These are phyloP conservation scores for Perkinsus olseni DNA, from an alignment of 169 alveolate species.

Conservation along the genomic window DNA sequence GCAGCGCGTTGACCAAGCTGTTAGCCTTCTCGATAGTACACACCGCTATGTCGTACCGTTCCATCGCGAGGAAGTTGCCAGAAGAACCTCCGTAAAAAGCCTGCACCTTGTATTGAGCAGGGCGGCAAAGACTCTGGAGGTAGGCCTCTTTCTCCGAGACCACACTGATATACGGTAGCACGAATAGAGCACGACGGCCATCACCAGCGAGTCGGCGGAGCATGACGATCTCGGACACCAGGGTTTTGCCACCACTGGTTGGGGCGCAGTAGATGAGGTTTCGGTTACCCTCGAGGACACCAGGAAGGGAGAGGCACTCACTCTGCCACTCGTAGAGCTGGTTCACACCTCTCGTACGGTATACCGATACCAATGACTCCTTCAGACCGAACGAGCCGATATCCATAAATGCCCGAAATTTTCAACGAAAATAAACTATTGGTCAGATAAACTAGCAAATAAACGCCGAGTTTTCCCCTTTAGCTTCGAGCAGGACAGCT, in stretches of 20 bases:
- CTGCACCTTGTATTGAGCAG: background rate
- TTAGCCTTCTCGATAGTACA: constrained; percentile 70
- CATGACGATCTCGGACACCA: constrained; percentile 61
- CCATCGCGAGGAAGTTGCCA: constrained; percentile 27
- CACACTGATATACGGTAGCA: constrained; percentile 61
- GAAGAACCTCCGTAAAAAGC: constrained; percentile 11
- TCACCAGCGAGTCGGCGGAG: constrained; percentile 24
- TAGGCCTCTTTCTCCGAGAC: constrained; percentile 50
- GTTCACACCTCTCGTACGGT: background rate
- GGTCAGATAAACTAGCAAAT: too few species aligned
- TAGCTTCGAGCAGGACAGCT: too few species aligned
- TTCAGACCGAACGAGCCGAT: too few species aligned
- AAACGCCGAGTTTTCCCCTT: too few species aligned
- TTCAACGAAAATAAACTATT: too few species aligned
- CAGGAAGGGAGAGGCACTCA: constrained; percentile 40
- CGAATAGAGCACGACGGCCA: constrained; percentile 47
- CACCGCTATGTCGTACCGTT: constrained; percentile 47
- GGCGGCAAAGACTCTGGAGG: constrained; percentile 19
- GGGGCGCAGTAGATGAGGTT: constrained; percentile 69
- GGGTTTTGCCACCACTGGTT: constrained; percentile 68
- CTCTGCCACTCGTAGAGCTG: constrained; percentile 40
- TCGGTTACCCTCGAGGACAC: constrained; percentile 25
- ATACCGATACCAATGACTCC: too few species aligned
- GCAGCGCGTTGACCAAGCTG: constrained; percentile 34
- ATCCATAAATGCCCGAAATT: too few species aligned